Evolutionary conservation across 139 green algal genomes (phyloP).

Genomic region (Haematococcus sp.): DNA sequence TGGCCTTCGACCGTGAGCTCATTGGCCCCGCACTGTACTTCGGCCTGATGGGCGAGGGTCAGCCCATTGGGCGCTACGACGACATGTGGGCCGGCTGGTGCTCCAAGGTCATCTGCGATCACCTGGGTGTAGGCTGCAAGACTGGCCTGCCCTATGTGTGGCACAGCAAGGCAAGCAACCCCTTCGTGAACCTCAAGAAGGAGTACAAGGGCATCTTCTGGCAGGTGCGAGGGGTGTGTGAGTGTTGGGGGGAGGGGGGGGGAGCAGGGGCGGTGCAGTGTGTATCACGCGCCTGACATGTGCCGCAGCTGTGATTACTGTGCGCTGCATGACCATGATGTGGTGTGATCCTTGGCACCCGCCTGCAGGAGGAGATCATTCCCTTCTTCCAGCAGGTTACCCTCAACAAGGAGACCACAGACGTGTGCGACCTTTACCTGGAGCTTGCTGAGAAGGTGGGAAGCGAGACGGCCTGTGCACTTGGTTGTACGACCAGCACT

Average conservation of each 20-base stretch:
- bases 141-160: constrained; percentile 96
- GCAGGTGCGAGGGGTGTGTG: constrained; percentile 58
- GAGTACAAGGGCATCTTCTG: constrained; percentile 99
- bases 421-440: constrained; percentile 69
- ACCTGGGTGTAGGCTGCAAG: constrained; percentile 91
- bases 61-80: constrained; percentile 93
- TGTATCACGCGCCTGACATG: too few species aligned
- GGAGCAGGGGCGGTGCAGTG: too few species aligned
- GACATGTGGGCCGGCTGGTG: constrained; percentile 99
- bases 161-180: constrained; percentile 96
- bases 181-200: constrained; percentile 95
- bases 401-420: constrained; percentile 58
- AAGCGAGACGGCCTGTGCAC: background rate
- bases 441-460: constrained; percentile 84
- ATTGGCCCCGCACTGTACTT: constrained; percentile 98
- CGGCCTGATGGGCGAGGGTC: constrained; percentile 95
- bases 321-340: background rate
- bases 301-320: too few species aligned
- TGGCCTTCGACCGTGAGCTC: constrained; percentile 86
- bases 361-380: constrained; percentile 84
- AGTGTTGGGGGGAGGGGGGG: background rate
- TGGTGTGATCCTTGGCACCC: background rate
- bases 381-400: constrained; percentile 87
- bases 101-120: constrained; percentile 93
- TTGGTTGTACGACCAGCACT: background rate